These are phyloP conservation scores for Parathielavia appendiculata DNA, from an alignment of 495 filamentous ascomycete genomes.

Conservation along the genomic window DNA sequence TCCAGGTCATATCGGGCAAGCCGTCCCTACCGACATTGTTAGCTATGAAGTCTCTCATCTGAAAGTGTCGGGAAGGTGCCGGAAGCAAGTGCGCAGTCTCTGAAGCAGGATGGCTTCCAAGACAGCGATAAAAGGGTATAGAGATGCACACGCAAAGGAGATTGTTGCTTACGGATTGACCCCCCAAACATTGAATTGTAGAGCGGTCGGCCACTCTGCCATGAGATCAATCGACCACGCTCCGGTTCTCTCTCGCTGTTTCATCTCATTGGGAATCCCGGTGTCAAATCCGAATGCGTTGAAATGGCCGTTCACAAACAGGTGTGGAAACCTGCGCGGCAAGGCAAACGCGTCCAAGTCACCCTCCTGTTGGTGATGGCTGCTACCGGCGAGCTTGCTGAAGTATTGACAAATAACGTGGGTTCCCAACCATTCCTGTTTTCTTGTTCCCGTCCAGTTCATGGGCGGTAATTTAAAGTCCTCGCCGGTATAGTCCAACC, in stretches of 20 bases:
- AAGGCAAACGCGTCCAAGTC: constrained; percentile 32
- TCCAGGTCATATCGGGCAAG: constrained; percentile 52
- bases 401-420: constrained; percentile 65
- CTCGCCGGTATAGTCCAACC: constrained; percentile 53
- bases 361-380: constrained; percentile 57
- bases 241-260: constrained; percentile 42
- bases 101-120: too few species aligned
- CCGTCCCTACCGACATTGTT: constrained; percentile 34
- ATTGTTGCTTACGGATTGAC: constrained; percentile 31
- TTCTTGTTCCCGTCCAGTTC: constrained; percentile 56
- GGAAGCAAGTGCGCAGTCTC: too few species aligned
- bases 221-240: constrained; percentile 57
- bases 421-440: constrained; percentile 59
- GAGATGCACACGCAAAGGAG: too few species aligned
- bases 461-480: constrained; percentile 48
- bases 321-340: constrained; percentile 57
- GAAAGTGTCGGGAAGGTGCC: too few species aligned
- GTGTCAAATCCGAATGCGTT: constrained; percentile 63
- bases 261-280: constrained; percentile 51
- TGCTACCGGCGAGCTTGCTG: constrained; percentile 55
- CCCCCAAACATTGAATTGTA: constrained; percentile 52
- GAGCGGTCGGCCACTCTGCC: constrained; percentile 55
- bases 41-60: too few species aligned
- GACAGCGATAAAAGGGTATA: too few species aligned
- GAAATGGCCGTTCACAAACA: constrained; percentile 59